Percentiles rank a stretch among this genome's conserved stretches.
phyloP scores from a whole-genome alignment of 768 basidiomycete genomes.

The Mycena latifolia region DNA sequence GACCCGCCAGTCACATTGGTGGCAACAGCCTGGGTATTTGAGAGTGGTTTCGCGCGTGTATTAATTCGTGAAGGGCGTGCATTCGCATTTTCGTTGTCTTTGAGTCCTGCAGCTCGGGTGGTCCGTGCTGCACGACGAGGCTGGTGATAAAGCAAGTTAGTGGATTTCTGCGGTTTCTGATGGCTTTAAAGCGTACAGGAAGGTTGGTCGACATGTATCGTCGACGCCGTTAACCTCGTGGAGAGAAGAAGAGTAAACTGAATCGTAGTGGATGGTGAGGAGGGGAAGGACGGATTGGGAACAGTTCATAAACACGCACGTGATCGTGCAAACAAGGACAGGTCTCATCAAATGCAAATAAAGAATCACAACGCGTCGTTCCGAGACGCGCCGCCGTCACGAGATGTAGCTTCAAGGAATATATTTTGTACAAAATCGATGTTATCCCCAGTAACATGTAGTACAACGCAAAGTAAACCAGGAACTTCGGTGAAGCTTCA shows the following conservation, averaged over 20 bases:
- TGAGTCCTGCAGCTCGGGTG: constrained; percentile 63
- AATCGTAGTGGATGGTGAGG: constrained; percentile 19
- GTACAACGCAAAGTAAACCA: no score
- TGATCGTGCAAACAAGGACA: constrained; percentile 24
- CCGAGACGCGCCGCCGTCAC: no score
- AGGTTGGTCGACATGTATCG: constrained; percentile 32
- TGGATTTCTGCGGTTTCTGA: not conserved
- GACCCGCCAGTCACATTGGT: constrained; percentile 49
- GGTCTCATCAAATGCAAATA: not conserved
- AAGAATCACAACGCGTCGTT: constrained; percentile 2
- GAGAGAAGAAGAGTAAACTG: constrained; percentile 15
- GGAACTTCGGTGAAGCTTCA: no score
- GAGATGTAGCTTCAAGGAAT: no score
- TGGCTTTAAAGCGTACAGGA: constrained; percentile 19
- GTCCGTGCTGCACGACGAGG: constrained; percentile 71
- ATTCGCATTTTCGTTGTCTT: constrained; percentile 79
- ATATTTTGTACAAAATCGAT: no score
- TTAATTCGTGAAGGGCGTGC: constrained; percentile 70
- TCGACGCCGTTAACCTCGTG: constrained; percentile 21
- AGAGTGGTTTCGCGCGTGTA: constrained; percentile 71
- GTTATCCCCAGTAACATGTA: no score
- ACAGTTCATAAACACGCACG: constrained; percentile 28
- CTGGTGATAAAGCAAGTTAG: constrained; percentile 14
- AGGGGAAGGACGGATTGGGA: constrained; percentile 4
- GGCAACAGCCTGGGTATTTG: constrained; percentile 54